Conservation (phyloP, 371 early-diverging fungal species). For the Mucor plumbeus region DNA sequence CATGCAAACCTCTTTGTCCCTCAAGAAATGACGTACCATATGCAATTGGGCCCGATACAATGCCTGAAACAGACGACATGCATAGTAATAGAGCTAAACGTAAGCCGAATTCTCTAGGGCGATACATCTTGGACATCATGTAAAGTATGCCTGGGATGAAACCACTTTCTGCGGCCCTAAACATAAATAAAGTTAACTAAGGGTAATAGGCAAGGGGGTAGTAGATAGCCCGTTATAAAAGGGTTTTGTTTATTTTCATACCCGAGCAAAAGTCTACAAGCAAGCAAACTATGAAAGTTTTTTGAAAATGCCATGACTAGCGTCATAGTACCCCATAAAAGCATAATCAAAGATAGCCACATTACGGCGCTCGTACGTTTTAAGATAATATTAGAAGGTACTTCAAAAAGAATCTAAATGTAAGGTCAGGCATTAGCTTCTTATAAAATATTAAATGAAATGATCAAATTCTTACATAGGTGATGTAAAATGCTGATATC, state of each 20-base stretch:
- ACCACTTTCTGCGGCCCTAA: constrained; percentile 40
- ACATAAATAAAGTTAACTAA: not conserved
- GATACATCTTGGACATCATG: constrained; percentile 35
- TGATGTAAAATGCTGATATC: constrained; percentile 48
- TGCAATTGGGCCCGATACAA: constrained; percentile 41
- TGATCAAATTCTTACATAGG: constrained; percentile 37
- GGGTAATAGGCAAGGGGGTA: no score
- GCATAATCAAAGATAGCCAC: constrained; percentile 57
- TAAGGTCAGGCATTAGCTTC: not conserved
- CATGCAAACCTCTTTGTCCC: constrained; percentile 38
- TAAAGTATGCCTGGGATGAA: constrained; percentile 42
- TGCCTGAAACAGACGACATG: constrained; percentile 32
- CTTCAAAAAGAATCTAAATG: constrained; percentile 42
- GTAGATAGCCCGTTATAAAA: not conserved
- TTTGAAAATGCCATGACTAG: constrained; percentile 45
- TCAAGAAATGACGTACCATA: constrained; percentile 43
- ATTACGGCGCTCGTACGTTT: constrained; percentile 43
- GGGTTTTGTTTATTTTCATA: constrained; percentile 11
- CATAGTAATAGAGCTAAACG: constrained; percentile 34
- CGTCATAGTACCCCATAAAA: constrained; percentile 51
- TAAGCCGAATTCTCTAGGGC: constrained; percentile 28
- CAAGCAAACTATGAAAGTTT: constrained; percentile 34
- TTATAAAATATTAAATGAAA: not conserved
- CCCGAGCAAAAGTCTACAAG: constrained; percentile 42
- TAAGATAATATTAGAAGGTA: constrained; percentile 53